Conservation (phyloP, 192 early-diverging fungal species). For the Umbelopsis ramanniana region DNA sequence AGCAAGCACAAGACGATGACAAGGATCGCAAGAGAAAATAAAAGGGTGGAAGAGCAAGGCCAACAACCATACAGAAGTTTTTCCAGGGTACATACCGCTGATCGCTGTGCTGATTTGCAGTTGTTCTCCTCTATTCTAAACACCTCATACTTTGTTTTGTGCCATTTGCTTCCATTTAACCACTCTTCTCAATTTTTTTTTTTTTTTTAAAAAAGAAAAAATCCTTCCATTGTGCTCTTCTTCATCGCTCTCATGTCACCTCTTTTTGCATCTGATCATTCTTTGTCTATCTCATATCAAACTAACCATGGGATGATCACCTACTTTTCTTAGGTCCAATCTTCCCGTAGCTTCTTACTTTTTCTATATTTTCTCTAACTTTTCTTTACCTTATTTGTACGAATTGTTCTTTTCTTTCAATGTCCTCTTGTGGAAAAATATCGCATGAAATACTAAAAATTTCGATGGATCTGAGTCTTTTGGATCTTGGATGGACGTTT, state of each 20-base stretch:
- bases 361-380: not conserved
- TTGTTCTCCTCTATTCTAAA: not conserved
- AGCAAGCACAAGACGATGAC: conserved; percentile 11
- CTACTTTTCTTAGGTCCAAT: not conserved
- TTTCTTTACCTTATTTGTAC: conserved; percentile 1
- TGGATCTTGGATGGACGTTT: too few relatives aligned
- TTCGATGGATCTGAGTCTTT: not conserved
- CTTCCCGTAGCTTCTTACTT: not conserved
- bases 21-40: conserved; percentile 21
- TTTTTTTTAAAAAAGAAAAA: not conserved
- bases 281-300: not conserved
- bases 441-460: conserved; percentile 2
- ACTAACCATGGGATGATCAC: not conserved
- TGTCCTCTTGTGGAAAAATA: not conserved
- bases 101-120: conserved; percentile 20
- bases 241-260: not conserved
- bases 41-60: not conserved
- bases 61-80: not conserved
- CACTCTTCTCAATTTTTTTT: not conserved
- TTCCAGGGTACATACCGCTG: not conserved
- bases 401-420: not conserved
- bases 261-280: not conserved
- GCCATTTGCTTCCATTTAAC: not conserved
- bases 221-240: not conserved
- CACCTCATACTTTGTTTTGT: not conserved